Percentiles rank a stretch among this genome's conserved stretches.
These are phyloP conservation scores for Ruellia speciosa DNA, from an alignment of 305 asterid species.

Conservation along the genomic window DNA sequence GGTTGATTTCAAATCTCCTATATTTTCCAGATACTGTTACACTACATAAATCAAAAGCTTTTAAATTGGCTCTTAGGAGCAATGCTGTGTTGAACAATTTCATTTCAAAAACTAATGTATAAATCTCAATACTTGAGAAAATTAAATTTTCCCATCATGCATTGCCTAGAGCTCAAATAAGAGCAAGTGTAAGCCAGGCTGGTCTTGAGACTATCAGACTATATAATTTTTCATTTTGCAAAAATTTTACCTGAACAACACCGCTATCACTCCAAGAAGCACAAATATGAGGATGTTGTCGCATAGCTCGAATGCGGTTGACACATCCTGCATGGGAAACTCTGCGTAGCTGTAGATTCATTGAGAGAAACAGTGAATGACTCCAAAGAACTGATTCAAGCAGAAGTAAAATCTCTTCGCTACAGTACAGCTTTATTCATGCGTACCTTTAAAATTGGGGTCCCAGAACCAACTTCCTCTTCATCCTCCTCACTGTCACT, in stretches of 20 bases:
- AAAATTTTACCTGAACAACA: slow-evolving; percentile 58
- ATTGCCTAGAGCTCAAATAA: not conserved
- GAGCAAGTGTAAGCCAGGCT: not conserved
- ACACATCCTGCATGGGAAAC: slow-evolving; percentile 49
- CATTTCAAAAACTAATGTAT: too few species aligned
- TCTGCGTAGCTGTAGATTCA: slow-evolving; percentile 37
- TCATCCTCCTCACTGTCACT: slow-evolving; percentile 75
- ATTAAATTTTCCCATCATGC: too few species aligned
- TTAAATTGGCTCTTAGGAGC: too few species aligned
- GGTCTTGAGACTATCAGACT: too few species aligned
- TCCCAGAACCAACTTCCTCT: slow-evolving; percentile 42
- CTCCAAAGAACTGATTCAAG: slow-evolving; percentile 8
- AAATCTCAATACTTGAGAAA: too few species aligned
- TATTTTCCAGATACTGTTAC: not conserved
- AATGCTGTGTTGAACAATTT: too few species aligned
- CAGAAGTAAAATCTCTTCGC: not conserved
- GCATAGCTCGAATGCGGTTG: slow-evolving; percentile 54
- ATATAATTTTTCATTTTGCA: too few species aligned
- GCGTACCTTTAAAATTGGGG: slow-evolving; percentile 54
- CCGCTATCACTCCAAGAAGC: slow-evolving; percentile 83
- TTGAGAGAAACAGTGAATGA: slow-evolving; percentile 17
- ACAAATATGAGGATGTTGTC: slow-evolving; percentile 67
- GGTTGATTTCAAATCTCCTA: not conserved
- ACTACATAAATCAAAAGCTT: not conserved
- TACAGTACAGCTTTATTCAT: not conserved